Percentiles rank a stretch among this genome's conserved stretches.
phyloP scores from a whole-genome alignment of 2,329 filamentous ascomycete species.

The Didymella pomorum region DNA sequence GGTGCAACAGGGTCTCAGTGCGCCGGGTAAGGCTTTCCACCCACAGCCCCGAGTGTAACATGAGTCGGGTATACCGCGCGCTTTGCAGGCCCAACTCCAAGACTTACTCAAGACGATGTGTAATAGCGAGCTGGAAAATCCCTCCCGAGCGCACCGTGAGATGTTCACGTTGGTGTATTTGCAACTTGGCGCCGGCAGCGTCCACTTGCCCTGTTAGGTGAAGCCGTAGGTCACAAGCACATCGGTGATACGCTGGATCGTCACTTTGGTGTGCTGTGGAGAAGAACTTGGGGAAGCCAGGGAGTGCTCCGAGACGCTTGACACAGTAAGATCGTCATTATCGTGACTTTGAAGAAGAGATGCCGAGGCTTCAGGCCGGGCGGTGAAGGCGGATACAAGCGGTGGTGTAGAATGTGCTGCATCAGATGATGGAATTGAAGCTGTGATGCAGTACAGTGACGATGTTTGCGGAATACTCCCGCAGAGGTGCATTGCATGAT shows the following conservation, averaged over 20 bases:
- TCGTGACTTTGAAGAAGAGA: neutral
- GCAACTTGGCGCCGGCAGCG: constrained; percentile 7
- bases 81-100: constrained; percentile 4
- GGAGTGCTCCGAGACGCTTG: neutral
- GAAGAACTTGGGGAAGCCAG: constrained; percentile 7
- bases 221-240: constrained; percentile 18
- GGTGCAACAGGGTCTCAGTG: constrained; percentile 14
- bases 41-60: constrained; percentile 9
- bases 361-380: neutral
- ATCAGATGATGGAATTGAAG: constrained; percentile 3
- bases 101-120: constrained; percentile 15
- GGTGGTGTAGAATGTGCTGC: neutral
- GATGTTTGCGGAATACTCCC: neutral
- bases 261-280: constrained; percentile 13
- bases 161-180: constrained; percentile 2
- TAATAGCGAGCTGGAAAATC: neutral
- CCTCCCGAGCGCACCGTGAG: constrained; percentile 6
- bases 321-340: neutral
- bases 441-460: neutral
- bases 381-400: neutral
- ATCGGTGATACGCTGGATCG: constrained; percentile 11
- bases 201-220: neutral
- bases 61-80: constrained; percentile 1
- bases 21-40: constrained; percentile 19
- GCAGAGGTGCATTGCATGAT: neutral